Conservation (phyloP, 306 rosid genomes). For the Casuarina cunninghamiana region DNA sequence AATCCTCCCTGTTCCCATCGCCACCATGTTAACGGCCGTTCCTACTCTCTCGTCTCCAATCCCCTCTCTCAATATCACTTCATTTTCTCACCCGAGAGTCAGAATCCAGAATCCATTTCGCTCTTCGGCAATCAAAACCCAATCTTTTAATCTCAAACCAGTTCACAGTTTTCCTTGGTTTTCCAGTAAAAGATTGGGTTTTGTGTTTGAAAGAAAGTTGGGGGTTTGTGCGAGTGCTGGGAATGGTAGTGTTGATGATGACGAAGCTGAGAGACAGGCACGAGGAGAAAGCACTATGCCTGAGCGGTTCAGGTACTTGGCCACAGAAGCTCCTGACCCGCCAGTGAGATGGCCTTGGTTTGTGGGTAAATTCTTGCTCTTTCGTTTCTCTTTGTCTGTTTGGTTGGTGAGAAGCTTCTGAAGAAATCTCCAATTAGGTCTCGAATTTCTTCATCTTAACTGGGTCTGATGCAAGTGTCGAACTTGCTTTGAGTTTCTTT, state of each 20-base stretch:
- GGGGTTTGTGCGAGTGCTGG: conserved; percentile 29
- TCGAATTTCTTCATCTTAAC: background rate
- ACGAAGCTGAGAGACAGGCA: conserved; percentile 56
- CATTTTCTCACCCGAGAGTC: conserved; percentile 24
- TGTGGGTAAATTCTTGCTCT: conserved; percentile 47
- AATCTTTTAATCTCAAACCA: conserved; percentile 23
- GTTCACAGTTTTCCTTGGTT: conserved; percentile 24
- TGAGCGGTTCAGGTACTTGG: conserved; percentile 62
- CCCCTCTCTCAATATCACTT: conserved; percentile 36
- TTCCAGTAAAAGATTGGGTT: conserved; percentile 31
- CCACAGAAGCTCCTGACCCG: conserved; percentile 71
- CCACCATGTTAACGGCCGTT: conserved; percentile 51
- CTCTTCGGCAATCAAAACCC: conserved; percentile 31
- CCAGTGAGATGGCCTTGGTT: conserved; percentile 85
- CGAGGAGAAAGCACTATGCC: conserved; percentile 75
- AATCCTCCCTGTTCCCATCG: conserved; percentile 11
- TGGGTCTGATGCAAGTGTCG: conserved; percentile 1
- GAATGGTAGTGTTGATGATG: conserved; percentile 30
- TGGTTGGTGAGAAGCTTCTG: conserved; percentile 18
- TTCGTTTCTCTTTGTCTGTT: conserved; percentile 1
- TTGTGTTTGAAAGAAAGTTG: conserved; percentile 33
- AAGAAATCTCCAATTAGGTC: background rate
- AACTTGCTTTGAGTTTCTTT: conserved; percentile 5
- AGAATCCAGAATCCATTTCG: conserved; percentile 21
- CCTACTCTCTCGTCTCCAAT: conserved; percentile 40